Evolutionary conservation across 164 flowering plant genomes (phyloP).

Genomic region (Macadamia integrifolia): DNA sequence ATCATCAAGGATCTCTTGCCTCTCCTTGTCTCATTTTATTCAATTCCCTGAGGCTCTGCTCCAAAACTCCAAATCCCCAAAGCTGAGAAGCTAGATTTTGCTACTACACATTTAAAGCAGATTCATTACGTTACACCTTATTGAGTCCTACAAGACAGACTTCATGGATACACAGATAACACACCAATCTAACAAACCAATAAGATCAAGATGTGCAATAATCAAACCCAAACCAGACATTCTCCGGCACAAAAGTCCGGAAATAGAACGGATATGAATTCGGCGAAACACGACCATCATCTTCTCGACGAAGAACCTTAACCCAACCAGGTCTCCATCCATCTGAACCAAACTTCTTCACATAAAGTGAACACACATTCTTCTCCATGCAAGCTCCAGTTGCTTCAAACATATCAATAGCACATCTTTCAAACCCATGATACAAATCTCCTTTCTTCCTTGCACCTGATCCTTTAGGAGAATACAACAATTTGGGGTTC

Average conservation of each 20-base stretch:
- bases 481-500: constrained; percentile 11
- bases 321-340: constrained; percentile 23
- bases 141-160: too few species aligned
- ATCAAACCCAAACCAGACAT: constrained; percentile 22
- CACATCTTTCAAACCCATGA: constrained; percentile 14
- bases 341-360: constrained; percentile 10
- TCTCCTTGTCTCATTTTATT: too few species aligned
- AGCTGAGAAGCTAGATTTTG: too few species aligned
- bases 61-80: too few species aligned
- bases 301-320: constrained; percentile 14
- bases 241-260: constrained; percentile 15
- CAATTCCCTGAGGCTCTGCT: too few species aligned
- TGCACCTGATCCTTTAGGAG: constrained; percentile 2
- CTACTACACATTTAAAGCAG: too few species aligned
- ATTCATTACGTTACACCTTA: too few species aligned
- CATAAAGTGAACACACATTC: constrained; percentile 14
- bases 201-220: constrained; percentile 1
- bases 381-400: constrained; percentile 15
- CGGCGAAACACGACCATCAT: not conserved
- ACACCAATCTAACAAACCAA: too few species aligned
- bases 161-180: too few species aligned
- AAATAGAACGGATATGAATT: constrained; percentile 13
- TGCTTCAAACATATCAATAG: constrained; percentile 9
- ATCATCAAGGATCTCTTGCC: too few species aligned
- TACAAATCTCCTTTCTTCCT: constrained; percentile 10